Percentiles rank a stretch among this genome's conserved stretches.
These are phyloP conservation scores for Ogataea populi-albae DNA, from an alignment of 805 yeast species.

Conservation along the genomic window DNA sequence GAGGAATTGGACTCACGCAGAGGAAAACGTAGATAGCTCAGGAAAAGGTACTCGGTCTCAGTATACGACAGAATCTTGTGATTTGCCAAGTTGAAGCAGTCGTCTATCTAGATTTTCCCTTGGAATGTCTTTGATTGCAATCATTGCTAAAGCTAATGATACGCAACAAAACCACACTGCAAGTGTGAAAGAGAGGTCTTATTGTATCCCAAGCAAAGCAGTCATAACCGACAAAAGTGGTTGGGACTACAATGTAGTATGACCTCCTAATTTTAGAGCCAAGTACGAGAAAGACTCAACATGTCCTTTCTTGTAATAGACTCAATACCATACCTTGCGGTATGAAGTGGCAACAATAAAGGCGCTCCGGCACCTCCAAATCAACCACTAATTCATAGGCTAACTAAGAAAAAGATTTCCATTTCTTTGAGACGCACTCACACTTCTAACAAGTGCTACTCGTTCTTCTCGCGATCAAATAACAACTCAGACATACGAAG, in stretches of 20 bases:
- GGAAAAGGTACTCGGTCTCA: slow-evolving; percentile 4
- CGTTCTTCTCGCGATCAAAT: no score
- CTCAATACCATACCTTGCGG: slow-evolving; percentile 29
- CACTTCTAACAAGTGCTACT: no score
- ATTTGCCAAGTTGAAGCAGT: slow-evolving; percentile 10
- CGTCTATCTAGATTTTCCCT: slow-evolving; percentile 27
- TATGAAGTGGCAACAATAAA: slow-evolving; percentile 15
- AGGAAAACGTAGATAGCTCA: slow-evolving; percentile 29
- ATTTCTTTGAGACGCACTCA: no score
- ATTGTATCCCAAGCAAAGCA: slow-evolving; percentile 24
- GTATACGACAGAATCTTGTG: slow-evolving; percentile 6
- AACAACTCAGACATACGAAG: no score
- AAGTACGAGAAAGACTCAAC: slow-evolving; percentile 29
- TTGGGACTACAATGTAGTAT: slow-evolving; percentile 27
- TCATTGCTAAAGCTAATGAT: slow-evolving; percentile 10
- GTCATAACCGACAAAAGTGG: no score
- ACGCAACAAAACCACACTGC: slow-evolving; percentile 29
- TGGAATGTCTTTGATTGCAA: slow-evolving; percentile 34
- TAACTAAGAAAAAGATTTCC: no score
- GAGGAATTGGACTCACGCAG: slow-evolving; percentile 27
- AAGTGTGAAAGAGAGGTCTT: slow-evolving; percentile 22
- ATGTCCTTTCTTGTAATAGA: slow-evolving; percentile 30
- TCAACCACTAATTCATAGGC: no score
- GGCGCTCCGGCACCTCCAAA: no score
- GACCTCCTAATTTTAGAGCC: slow-evolving; percentile 28